Evolutionary conservation across 495 filamentous ascomycete genomes (phyloP).

Genomic region (Pyrenopolyporus hunteri): DNA sequence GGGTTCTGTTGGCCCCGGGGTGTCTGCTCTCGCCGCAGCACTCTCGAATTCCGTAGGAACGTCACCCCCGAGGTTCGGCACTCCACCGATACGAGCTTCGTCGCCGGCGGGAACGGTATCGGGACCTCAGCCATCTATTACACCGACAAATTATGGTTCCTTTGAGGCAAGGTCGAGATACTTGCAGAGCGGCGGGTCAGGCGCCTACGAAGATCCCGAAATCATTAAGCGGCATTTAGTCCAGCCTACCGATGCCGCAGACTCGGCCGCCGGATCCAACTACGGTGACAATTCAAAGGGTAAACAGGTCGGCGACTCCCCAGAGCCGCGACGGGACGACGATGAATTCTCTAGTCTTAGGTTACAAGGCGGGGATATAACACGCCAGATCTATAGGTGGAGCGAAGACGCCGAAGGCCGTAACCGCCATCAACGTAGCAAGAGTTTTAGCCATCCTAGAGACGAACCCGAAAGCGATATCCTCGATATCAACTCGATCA

Average conservation of each 20-base stretch:
- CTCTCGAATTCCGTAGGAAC: constrained; percentile 69
- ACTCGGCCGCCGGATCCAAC: constrained; percentile 46
- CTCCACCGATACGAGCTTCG: constrained; percentile 62
- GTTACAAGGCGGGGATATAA: constrained; percentile 93
- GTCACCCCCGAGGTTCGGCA: constrained; percentile 65
- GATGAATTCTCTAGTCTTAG: constrained; percentile 92
- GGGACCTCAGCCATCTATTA: constrained; percentile 53
- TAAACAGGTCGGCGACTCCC: constrained; percentile 53
- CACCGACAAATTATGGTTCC: constrained; percentile 77
- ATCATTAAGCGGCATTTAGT: constrained; percentile 84
- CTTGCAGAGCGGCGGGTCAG: constrained; percentile 46
- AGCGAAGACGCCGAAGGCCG: constrained; percentile 78
- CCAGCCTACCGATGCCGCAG: constrained; percentile 59
- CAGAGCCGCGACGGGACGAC: constrained; percentile 56
- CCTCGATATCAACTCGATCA: constrained; percentile 85
- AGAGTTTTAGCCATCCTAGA: constrained; percentile 80
- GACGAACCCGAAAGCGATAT: constrained; percentile 78
- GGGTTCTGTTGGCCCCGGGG: constrained; percentile 66
- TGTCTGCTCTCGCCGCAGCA: constrained; percentile 78
- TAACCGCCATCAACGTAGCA: constrained; percentile 68
- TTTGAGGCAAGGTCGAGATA: constrained; percentile 67
- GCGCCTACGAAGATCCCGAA: constrained; percentile 76
- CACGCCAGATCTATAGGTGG: constrained; percentile 92
- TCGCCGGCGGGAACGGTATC: constrained; percentile 59
- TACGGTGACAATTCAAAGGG: constrained; percentile 51